Conservation (phyloP, 257 asterid genomes). For the Dorcoceras hygrometricum region DNA sequence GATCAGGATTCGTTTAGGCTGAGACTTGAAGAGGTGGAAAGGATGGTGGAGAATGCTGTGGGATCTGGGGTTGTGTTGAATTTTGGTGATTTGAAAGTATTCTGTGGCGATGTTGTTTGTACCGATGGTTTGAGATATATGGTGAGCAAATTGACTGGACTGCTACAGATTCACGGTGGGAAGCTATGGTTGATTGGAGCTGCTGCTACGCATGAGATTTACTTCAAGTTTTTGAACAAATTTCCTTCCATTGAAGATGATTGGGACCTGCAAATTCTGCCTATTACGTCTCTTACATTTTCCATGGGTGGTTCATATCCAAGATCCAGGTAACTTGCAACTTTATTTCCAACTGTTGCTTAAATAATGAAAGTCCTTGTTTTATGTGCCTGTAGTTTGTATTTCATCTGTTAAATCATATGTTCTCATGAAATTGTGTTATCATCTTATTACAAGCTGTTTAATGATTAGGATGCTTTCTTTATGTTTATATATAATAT, state of each 20-base stretch:
- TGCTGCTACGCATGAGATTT: slow-evolving; percentile 53
- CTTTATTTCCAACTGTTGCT: slow-evolving; percentile 2
- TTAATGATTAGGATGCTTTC: background rate
- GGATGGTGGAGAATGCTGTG: slow-evolving; percentile 27
- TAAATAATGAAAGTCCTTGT: background rate
- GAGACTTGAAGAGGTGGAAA: slow-evolving; percentile 53
- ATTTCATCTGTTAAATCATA: background rate
- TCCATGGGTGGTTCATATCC: slow-evolving; percentile 61
- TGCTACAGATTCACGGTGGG: slow-evolving; percentile 39
- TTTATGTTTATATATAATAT: background rate
- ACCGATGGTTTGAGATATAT: slow-evolving; percentile 43
- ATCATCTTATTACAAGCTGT: background rate
- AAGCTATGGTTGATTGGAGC: slow-evolving; percentile 74
- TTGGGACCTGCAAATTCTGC: slow-evolving; percentile 71
- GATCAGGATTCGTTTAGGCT: slow-evolving; percentile 47
- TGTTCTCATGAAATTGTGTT: background rate
- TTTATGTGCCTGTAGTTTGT: background rate
- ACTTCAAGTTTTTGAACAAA: slow-evolving; percentile 55
- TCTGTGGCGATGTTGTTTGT: slow-evolving; percentile 35
- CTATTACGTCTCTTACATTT: slow-evolving; percentile 49
- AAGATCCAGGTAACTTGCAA: slow-evolving; percentile 65
- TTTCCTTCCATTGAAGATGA: slow-evolving; percentile 74
- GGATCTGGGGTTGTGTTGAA: slow-evolving; percentile 50
- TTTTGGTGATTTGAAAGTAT: slow-evolving; percentile 56
- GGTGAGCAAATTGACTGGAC: slow-evolving; percentile 38